Evolutionary conservation across 371 early-diverging fungal genomes (phyloP).

Genomic region (Mortierella sp.): DNA sequence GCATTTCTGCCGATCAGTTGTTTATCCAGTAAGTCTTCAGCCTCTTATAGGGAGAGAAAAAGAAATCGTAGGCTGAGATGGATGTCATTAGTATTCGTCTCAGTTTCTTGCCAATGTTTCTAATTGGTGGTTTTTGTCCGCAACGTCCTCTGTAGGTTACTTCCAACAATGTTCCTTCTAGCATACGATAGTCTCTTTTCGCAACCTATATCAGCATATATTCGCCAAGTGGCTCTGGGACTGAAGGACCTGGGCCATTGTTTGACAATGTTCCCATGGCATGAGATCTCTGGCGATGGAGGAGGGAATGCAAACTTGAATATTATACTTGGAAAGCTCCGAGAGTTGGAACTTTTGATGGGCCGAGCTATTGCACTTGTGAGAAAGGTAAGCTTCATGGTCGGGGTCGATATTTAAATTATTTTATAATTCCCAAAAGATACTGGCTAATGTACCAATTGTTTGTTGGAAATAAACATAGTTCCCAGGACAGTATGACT

Average conservation of each 20-base stretch:
- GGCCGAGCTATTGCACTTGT: slow-evolving; percentile 74
- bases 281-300: slow-evolving; percentile 56
- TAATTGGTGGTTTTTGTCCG: not conserved
- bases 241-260: slow-evolving; percentile 62
- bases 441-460: not conserved
- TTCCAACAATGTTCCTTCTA: slow-evolving; percentile 80
- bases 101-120: no score
- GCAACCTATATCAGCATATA: slow-evolving; percentile 70
- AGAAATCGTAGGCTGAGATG: not conserved
- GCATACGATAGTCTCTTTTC: slow-evolving; percentile 80
- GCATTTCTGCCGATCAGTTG: slow-evolving; percentile 72
- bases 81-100: no score
- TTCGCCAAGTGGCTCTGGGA: slow-evolving; percentile 61
- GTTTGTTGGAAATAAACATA: not conserved
- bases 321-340: slow-evolving; percentile 62
- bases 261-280: slow-evolving; percentile 66
- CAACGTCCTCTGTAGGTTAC: slow-evolving; percentile 59
- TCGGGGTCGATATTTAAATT: slow-evolving; percentile 31
- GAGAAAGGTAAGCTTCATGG: slow-evolving; percentile 61
- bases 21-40: slow-evolving; percentile 68
- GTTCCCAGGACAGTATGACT: slow-evolving; percentile 77
- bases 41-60: not conserved
- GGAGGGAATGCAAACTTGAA: slow-evolving; percentile 60
- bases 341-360: slow-evolving; percentile 69
- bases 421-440: no score